Evolutionary conservation across 2,329 filamentous ascomycete species (phyloP), one percentile per base, ranked within the genome.

Genomic region (Cladophialophora carrionii): DNA sequence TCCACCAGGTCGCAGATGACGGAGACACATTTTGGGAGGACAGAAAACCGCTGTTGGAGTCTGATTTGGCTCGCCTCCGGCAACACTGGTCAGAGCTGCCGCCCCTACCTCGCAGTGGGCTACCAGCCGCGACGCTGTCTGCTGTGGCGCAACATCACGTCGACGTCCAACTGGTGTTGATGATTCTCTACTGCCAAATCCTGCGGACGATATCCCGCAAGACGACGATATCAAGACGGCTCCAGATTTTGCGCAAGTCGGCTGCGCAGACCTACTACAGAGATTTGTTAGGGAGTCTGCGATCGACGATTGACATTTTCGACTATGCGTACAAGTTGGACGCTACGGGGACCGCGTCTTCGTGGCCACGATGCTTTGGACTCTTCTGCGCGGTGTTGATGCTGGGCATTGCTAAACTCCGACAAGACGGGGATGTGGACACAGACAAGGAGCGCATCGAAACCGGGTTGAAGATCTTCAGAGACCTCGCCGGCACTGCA

Each of bases 281-380:
- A 22, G 56, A 69, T 22, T 37, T 67, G 51, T 24, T 69, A 31
- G 57, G 65, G 24, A 61, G 64, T 41, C 57, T 57, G 7, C 62
- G 67, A n/a, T n/a, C 56, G n/a, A 57, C 64, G 10, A 63, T 57
- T 8, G 64, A 64, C 20, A 37, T 65, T 7, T 69, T 69, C 49
- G 61, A 69, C 20, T 63, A 61, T 49, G 61, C 63, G 34, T 49
- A 59, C 34, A 37, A 34, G 31, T 48, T 66, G 17, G 67, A 69
- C n/a, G 26, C 62, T 8, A 53, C 56, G 20, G 41, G 57, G 22
- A 43, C 67, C 7, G 55, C 48, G 20, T 62, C 61, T 31, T 65
- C 56, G 4, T 69, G 67, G 67, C 57, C 64, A 10, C 64, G 64
- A 8, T 69, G 67, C 43, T 67, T 69, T 49, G 67, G 67, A 14